Conservation (phyloP, 1,284 basidiomycete species). For the Malassezia slooffiae region DNA sequence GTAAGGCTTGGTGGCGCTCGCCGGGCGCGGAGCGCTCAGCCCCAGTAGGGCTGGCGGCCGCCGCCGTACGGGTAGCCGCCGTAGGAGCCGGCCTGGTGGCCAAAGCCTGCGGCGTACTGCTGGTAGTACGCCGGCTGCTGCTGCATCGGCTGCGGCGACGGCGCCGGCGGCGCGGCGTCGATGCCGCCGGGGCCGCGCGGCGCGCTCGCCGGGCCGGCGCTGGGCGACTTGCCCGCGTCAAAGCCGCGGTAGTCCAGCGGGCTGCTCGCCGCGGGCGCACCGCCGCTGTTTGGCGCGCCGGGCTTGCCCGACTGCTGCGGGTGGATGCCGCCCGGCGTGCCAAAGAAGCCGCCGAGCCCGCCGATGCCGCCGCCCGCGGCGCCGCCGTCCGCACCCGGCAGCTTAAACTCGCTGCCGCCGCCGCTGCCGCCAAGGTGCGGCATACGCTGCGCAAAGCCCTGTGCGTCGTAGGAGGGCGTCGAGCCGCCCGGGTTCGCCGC, state of each 20-base stretch:
- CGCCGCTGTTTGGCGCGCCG: conserved; percentile 15
- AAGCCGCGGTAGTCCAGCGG: conserved; percentile 15
- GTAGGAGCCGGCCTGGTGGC: conserved; percentile 34
- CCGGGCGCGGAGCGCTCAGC: conserved; percentile 3
- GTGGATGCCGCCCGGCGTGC: conserved; percentile 13
- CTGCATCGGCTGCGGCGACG: conserved; percentile 23
- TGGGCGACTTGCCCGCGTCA: conserved; percentile 11
- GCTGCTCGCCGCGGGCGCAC: conserved; percentile 15
- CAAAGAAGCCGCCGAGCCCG: conserved; percentile 29
- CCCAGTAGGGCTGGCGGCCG: conserved; percentile 42
- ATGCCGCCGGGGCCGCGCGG: background rate
- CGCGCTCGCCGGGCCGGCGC: background rate
- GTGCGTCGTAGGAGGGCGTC: conserved; percentile 28
- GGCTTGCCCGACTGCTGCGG: too few relatives aligned
- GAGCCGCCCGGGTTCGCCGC: conserved; percentile 21
- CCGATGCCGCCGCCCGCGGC: conserved; percentile 22
- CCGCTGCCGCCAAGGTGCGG: conserved; percentile 22
- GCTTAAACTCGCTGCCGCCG: conserved; percentile 39
- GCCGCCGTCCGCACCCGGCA: conserved; percentile 9
- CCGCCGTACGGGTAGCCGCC: conserved; percentile 36
- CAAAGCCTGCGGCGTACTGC: conserved; percentile 39
- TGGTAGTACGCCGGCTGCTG: conserved; percentile 42
- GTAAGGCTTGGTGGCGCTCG: too few relatives aligned
- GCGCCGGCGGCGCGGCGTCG: conserved; percentile 6
- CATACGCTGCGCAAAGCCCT: conserved; percentile 32